Evolutionary conservation across 2,329 filamentous ascomycete genomes (phyloP), one percentile per base, ranked within the genome.

Genomic region (Colletotrichum theobromicola): DNA sequence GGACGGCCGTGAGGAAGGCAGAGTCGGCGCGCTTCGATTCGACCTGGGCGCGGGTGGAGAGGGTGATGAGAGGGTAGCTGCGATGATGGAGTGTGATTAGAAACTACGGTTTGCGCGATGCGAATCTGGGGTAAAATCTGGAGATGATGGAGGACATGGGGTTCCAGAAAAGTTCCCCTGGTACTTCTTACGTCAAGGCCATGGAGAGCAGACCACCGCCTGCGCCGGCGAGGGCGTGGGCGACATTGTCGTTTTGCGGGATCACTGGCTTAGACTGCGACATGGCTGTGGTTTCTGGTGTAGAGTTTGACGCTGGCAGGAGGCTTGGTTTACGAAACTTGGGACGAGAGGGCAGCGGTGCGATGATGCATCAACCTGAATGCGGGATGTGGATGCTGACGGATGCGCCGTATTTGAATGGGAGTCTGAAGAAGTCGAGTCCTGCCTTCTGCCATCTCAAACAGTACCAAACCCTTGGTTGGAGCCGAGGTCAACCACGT

Each of bases 1-100:
- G 92, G 75, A 97, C 93, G 35, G 97, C 95, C 78, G 95, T 91
- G 79, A 95, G 89, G 80, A 97, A 97, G 75, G 94, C 93, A 32
- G 94, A 94, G 79, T 97, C 93, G 70, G 95, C 95, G 80, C 96
- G 95, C 85, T 95, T 97, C 74, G 97, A 98, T 86, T 99, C 97
- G 84, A 99, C 96, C 85, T 99, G 97, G 57, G 97, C 97, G 83
- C 97, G 94, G 37, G 97, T 99, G 26, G 97, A 99, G 77, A 99
- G 93, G 37, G 97, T 98, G 82, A 99, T 98, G 80, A 99, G 92
- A 55, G 97, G 97, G 85, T 98, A 98, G 78, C 95, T 97, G 81
- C 24, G 26, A 70, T 2, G 18, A 57, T 18, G 35, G 9, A n/a
- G 30, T 21, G n/a, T 50, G 53, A 9, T 61, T 71, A 78, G 76